Conservation (phyloP, 2,329 filamentous ascomycete species). For the Alternaria sp. region DNA sequence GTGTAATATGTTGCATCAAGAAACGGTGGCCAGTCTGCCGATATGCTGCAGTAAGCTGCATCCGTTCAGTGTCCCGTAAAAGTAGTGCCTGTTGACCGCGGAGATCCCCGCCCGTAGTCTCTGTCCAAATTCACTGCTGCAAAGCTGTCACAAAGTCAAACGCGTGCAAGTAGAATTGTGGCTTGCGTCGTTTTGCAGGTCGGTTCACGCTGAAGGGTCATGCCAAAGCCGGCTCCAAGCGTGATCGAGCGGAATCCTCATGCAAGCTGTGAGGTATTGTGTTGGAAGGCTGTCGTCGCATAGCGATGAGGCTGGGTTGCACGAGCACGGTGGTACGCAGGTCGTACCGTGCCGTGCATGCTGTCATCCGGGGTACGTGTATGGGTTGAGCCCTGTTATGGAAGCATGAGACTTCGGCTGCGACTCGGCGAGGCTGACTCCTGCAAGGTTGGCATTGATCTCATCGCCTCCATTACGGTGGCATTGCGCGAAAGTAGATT, state of each 20-base stretch:
- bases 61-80: constrained; percentile 1
- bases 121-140: not conserved
- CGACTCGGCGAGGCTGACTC: constrained; percentile 7
- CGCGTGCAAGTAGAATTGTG: not conserved
- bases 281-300: not conserved
- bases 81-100: not conserved
- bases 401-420: constrained; percentile 5
- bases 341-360: constrained; percentile 5
- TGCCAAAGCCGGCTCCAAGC: not conserved
- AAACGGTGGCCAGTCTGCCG: constrained; percentile 15
- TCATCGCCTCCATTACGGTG: not conserved
- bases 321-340: not conserved
- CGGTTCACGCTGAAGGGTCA: not conserved
- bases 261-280: not conserved
- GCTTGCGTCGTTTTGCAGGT: not conserved
- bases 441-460: constrained; percentile 1
- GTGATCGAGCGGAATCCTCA: not conserved
- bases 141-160: not conserved
- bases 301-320: not conserved
- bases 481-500: not conserved
- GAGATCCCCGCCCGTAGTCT: constrained; percentile 2
- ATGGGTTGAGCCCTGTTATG: constrained; percentile 4
- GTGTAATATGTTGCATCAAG: constrained; percentile 9
- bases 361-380: constrained; percentile 5
- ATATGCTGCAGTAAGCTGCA: constrained; percentile 20